Conservation (phyloP, 2,329 filamentous ascomycete genomes). For the Exserohilum rostratum region DNA sequence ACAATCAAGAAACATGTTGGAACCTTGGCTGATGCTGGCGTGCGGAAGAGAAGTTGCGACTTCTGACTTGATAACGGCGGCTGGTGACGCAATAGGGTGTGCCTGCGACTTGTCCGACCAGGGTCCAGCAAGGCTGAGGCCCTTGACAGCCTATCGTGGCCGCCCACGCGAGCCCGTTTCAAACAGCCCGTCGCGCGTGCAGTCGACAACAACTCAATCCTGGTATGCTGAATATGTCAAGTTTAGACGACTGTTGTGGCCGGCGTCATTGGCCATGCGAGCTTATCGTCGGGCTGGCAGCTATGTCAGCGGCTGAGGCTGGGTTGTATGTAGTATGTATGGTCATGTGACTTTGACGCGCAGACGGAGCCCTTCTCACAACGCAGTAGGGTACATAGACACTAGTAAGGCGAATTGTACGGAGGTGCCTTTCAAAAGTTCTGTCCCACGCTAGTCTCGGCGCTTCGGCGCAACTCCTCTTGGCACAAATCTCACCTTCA, state of each 20-base stretch:
- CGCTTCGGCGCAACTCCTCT: too few species aligned
- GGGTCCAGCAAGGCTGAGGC: slow-evolving; percentile 23
- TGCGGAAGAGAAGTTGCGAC: slow-evolving; percentile 31
- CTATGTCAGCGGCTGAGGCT: too few species aligned
- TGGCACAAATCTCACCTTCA: too few species aligned
- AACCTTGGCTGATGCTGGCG: slow-evolving; percentile 21
- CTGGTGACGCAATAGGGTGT: slow-evolving; percentile 33
- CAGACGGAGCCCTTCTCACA: too few species aligned
- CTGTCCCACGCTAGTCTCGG: too few species aligned
- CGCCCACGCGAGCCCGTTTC: slow-evolving; percentile 3
- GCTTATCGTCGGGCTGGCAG: too few species aligned
- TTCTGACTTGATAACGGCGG: slow-evolving; percentile 23
- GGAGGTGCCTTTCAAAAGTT: too few species aligned
- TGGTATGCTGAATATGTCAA: neutral
- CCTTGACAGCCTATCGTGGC: slow-evolving; percentile 21
- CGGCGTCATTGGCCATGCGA: neutral
- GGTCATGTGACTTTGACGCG: too few species aligned
- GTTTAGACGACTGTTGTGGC: neutral
- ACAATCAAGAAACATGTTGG: slow-evolving; percentile 31
- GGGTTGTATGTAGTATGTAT: too few species aligned
- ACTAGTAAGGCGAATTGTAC: too few species aligned
- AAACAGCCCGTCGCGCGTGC: slow-evolving; percentile 17
- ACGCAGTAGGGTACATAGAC: too few species aligned
- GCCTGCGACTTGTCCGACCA: slow-evolving; percentile 16
- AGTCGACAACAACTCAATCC: neutral